These are phyloP conservation scores for Physaria fendleri DNA, from an alignment of 345 rosid species.

Conservation along the genomic window DNA sequence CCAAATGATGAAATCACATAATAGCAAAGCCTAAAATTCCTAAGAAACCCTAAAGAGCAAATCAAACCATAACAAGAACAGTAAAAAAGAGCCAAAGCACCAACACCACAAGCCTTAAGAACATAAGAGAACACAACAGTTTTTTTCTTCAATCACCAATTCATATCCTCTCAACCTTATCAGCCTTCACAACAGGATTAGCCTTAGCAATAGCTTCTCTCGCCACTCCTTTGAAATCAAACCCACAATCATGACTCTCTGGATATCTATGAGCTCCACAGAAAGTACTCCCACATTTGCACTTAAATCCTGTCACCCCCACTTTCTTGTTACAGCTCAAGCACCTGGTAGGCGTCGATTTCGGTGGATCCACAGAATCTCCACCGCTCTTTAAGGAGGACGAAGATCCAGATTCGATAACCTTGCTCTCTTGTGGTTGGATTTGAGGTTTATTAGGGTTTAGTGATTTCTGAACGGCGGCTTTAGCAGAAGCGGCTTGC, in stretches of 20 bases:
- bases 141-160: neutral
- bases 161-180: constrained; percentile 69
- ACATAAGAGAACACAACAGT: neutral
- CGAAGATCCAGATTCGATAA: neutral
- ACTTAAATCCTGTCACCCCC: constrained; percentile 71
- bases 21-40: constrained; percentile 13
- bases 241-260: constrained; percentile 63
- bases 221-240: constrained; percentile 71
- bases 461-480: constrained; percentile 62
- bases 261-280: constrained; percentile 83
- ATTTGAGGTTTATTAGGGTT: constrained; percentile 12
- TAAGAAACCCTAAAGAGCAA: constrained; percentile 10
- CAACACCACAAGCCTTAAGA: neutral
- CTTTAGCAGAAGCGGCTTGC: constrained; percentile 48
- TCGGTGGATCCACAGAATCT: constrained; percentile 22
- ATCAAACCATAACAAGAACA: constrained; percentile 8
- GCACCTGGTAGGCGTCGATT: constrained; percentile 37
- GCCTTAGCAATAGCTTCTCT: constrained; percentile 65
- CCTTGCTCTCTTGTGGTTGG: constrained; percentile 3
- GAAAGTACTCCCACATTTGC: constrained; percentile 70
- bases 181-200: constrained; percentile 72
- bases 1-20: constrained; percentile 21
- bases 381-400: constrained; percentile 21
- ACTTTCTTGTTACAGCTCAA: constrained; percentile 68
- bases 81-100: constrained; percentile 16